Evolutionary conservation across 2,329 filamentous ascomycete species (phyloP).

Genomic region (Scedosporium aurantiacum): DNA sequence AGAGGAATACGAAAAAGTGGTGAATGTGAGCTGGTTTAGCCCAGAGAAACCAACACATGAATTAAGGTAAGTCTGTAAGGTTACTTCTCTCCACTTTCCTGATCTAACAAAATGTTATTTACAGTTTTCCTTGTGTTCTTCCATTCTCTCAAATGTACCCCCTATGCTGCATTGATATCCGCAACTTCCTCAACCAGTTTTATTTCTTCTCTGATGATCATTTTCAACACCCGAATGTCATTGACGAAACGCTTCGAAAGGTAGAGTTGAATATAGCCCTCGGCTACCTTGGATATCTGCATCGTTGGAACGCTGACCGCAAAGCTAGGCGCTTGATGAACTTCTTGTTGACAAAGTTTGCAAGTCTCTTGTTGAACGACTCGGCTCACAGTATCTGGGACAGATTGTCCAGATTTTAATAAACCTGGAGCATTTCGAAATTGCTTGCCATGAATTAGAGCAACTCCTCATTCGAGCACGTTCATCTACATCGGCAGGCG

Average conservation of each 20-base stretch:
- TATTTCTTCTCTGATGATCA: conserved; percentile 97
- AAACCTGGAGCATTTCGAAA: conserved; percentile 94
- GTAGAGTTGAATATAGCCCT: conserved; percentile 27
- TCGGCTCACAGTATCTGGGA: conserved; percentile 86
- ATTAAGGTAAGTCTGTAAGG: conserved; percentile 46
- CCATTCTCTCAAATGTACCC: conserved; percentile 99
- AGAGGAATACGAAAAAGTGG: conserved; percentile 91
- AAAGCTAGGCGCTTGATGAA: conserved; percentile 68
- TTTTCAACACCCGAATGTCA: conserved; percentile 79
- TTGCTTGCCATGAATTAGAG: conserved; percentile 82
- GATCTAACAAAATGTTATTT: conserved; percentile 14
- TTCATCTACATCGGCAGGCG: conserved; percentile 69
- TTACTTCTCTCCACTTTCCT: not conserved
- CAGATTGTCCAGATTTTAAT: conserved; percentile 98
- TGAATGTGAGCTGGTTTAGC: conserved; percentile 92
- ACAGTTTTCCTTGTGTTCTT: conserved; percentile 81
- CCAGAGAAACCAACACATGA: conserved; percentile 69
- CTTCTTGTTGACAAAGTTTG: conserved; percentile 90
- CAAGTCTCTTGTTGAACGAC: conserved; percentile 73
- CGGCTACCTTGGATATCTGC: not conserved
- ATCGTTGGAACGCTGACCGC: not conserved
- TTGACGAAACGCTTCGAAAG: conserved; percentile 80
- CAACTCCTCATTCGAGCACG: conserved; percentile 74
- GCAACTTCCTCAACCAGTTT: conserved; percentile 95
- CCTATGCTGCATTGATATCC: conserved; percentile 93